Evolutionary conservation across 23 red algal species (phyloP).

Genomic region (Gracilaria caudata): DNA sequence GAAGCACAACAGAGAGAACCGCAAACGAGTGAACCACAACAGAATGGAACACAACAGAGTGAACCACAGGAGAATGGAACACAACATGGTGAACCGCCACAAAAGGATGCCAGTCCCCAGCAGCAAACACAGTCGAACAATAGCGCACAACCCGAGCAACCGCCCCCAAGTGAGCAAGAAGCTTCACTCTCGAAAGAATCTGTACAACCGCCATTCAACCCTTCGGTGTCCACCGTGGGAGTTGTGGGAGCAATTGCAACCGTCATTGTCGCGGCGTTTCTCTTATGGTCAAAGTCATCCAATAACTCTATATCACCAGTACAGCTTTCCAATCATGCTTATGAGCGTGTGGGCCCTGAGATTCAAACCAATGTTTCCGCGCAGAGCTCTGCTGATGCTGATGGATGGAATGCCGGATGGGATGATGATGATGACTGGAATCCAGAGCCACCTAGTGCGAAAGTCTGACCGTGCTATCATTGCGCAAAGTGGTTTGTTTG

Average conservation of each 20-base stretch:
- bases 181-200: background rate
- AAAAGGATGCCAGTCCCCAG: background rate
- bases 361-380: background rate
- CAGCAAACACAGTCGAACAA: background rate
- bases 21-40: background rate
- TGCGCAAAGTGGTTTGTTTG: background rate
- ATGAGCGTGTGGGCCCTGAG: background rate
- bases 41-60: background rate
- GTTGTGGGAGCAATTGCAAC: background rate
- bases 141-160: background rate
- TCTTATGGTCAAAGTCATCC: constrained; percentile 29
- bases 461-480: background rate
- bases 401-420: constrained; percentile 69
- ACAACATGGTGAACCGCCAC: background rate
- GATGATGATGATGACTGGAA: constrained; percentile 59
- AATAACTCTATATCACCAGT: background rate
- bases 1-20: background rate
- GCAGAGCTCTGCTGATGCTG: constrained; percentile 26
- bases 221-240: constrained; percentile 15
- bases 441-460: background rate
- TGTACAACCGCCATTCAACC: constrained; percentile 2
- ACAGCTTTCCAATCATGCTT: constrained; percentile 1
- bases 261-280: background rate
- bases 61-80: background rate
- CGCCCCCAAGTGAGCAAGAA: background rate